A percentile compares a stretch with the other conserved stretches of the same genome.
Conservation (phyloP, 495 filamentous ascomycete genomes). For the Penicillium waksmanii region DNA sequence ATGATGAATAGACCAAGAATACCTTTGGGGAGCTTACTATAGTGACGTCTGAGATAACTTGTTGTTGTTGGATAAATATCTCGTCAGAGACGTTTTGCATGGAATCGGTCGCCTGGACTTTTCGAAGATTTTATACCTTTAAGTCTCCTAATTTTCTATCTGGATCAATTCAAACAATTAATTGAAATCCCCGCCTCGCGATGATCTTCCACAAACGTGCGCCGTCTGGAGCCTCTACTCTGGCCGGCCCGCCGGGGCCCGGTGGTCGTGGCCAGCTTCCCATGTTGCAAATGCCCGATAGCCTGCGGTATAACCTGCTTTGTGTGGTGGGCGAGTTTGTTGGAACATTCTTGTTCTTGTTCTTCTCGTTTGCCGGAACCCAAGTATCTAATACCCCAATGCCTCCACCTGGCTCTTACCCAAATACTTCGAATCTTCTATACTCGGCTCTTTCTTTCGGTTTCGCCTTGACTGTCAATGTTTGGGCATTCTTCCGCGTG, state of each 20-base stretch:
- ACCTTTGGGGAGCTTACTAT: neutral
- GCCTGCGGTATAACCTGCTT: conserved; percentile 54
- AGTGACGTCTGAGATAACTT: conserved; percentile 25
- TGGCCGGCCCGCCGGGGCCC: conserved; percentile 12
- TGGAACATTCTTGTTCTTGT: conserved; percentile 82
- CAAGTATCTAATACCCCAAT: conserved; percentile 67
- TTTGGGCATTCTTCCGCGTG: conserved; percentile 84
- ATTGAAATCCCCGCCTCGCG: neutral
- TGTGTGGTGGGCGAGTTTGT: conserved; percentile 71
- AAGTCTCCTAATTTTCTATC: neutral
- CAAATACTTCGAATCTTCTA: conserved; percentile 55
- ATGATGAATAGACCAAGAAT: conserved; percentile 22
- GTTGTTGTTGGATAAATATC: conserved; percentile 12
- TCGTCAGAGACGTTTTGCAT: neutral
- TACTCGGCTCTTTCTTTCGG: conserved; percentile 77
- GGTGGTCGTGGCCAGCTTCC: conserved; percentile 35
- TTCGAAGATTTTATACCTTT: neutral
- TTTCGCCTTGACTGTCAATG: conserved; percentile 76
- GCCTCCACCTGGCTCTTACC: conserved; percentile 36
- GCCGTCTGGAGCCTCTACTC: conserved; percentile 15
- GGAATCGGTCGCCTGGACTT: neutral
- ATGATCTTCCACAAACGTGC: conserved; percentile 20
- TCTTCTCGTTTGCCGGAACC: conserved; percentile 79
- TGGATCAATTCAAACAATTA: neutral
- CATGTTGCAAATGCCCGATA: conserved; percentile 44